Percentiles rank a stretch among this genome's conserved stretches.
phyloP scores from a whole-genome alignment of 2,329 filamentous ascomycete species.

The Fusarium sororula region DNA sequence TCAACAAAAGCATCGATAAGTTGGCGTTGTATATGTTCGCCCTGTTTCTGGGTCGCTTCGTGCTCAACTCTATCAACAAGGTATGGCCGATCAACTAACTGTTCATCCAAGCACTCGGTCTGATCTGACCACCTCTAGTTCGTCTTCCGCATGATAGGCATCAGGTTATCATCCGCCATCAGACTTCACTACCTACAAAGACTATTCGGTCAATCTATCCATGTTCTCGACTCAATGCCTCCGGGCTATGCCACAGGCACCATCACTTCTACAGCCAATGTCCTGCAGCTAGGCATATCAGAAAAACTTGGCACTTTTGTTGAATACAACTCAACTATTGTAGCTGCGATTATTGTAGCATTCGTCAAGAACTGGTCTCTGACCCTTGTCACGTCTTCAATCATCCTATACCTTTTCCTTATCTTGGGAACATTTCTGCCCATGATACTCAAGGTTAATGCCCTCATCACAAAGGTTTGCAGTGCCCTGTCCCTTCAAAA shows the following conservation, averaged over 20 bases:
- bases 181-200: conserved; percentile 71
- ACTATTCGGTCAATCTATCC: conserved; percentile 72
- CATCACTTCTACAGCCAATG: conserved; percentile 71
- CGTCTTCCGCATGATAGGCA: conserved; percentile 68
- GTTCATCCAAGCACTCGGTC: not conserved
- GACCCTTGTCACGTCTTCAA: conserved; percentile 66
- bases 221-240: conserved; percentile 73
- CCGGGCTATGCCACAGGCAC: conserved; percentile 69
- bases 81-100: conserved; percentile 38
- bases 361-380: conserved; percentile 68
- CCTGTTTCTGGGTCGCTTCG: conserved; percentile 73
- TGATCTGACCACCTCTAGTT: conserved; percentile 47
- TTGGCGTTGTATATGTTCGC: conserved; percentile 73
- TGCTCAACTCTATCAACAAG: conserved; percentile 69
- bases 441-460: conserved; percentile 63
- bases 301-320: conserved; percentile 69
- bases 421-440: conserved; percentile 61
- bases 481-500: not conserved
- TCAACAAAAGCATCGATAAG: conserved; percentile 53
- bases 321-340: conserved; percentile 63
- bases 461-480: conserved; percentile 52
- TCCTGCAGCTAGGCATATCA: conserved; percentile 71
- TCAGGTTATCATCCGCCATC: conserved; percentile 68
- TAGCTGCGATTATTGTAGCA: conserved; percentile 63
- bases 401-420: conserved; percentile 64